Evolutionary conservation across 371 early-diverging fungal genomes (phyloP).

Genomic region (Mucor lusitanicus): DNA sequence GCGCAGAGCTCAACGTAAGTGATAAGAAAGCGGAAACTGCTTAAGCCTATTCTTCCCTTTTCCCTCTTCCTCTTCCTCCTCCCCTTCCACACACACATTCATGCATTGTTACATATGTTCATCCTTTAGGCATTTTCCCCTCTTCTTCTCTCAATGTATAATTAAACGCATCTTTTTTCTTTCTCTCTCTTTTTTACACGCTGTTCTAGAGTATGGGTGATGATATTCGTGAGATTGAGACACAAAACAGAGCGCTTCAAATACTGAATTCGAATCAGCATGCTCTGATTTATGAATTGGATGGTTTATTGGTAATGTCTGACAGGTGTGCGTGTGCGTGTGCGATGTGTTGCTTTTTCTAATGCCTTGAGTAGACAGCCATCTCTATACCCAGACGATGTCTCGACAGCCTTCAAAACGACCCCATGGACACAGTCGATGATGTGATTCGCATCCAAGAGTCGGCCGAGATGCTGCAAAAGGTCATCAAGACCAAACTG

Average conservation of each 20-base stretch:
- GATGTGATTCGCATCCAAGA: conserved; percentile 80
- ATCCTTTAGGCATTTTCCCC: background rate
- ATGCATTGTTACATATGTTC: background rate
- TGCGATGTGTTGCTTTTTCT: background rate
- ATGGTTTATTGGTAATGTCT: conserved; percentile 65
- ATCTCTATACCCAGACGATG: conserved; percentile 45
- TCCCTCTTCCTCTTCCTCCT: background rate
- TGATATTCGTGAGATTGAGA: conserved; percentile 93
- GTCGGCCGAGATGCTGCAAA: conserved; percentile 79
- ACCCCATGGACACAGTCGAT: conserved; percentile 77
- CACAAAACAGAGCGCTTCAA: conserved; percentile 89
- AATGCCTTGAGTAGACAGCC: conserved; percentile 22
- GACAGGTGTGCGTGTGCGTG: too few relatives aligned
- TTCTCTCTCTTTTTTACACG: background rate
- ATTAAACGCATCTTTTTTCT: background rate
- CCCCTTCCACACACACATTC: background rate
- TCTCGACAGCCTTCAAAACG: conserved; percentile 70
- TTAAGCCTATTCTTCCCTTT: background rate
- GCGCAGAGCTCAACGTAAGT: conserved; percentile 83
- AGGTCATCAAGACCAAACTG: conserved; percentile 72
- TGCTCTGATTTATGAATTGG: conserved; percentile 78
- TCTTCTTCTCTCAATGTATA: background rate
- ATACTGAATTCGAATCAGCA: conserved; percentile 87
- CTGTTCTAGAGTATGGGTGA: conserved; percentile 82
- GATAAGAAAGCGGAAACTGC: background rate